These are phyloP conservation scores for Cornus suecica DNA, from an alignment of 148 eudicot genomes.

Conservation along the genomic window DNA sequence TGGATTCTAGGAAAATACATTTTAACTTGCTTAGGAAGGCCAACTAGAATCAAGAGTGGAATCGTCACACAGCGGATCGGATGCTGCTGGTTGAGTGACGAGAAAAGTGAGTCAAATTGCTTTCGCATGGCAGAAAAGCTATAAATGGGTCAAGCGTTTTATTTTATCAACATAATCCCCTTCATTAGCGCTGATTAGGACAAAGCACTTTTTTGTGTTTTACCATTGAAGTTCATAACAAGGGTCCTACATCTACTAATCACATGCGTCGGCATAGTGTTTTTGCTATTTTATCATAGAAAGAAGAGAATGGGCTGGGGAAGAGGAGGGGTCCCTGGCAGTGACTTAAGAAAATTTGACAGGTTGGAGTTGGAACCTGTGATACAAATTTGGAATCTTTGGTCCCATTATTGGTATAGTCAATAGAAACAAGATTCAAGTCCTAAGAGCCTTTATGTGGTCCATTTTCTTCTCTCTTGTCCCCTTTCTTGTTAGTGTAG, in stretches of 20 bases:
- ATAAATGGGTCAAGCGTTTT: too few relatives aligned
- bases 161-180: neutral
- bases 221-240: neutral
- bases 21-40: neutral
- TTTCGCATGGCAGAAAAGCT: too few relatives aligned
- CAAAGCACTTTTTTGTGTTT: neutral
- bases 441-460: too few relatives aligned
- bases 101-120: neutral
- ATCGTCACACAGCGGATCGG: too few relatives aligned
- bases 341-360: constrained; percentile 2
- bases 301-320: neutral
- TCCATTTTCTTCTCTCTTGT: neutral
- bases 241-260: neutral
- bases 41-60: too few relatives aligned
- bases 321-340: neutral
- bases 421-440: neutral
- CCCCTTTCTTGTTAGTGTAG: too few relatives aligned
- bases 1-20: too few relatives aligned
- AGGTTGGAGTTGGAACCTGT: neutral
- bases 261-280: neutral
- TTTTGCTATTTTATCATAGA: neutral
- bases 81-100: too few relatives aligned
- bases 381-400: neutral
- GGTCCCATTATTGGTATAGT: neutral
- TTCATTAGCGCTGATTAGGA: neutral